Base-by-base conservation (phyloP, 371 early-diverging fungal species). In the Smittium culicis region DNA sequence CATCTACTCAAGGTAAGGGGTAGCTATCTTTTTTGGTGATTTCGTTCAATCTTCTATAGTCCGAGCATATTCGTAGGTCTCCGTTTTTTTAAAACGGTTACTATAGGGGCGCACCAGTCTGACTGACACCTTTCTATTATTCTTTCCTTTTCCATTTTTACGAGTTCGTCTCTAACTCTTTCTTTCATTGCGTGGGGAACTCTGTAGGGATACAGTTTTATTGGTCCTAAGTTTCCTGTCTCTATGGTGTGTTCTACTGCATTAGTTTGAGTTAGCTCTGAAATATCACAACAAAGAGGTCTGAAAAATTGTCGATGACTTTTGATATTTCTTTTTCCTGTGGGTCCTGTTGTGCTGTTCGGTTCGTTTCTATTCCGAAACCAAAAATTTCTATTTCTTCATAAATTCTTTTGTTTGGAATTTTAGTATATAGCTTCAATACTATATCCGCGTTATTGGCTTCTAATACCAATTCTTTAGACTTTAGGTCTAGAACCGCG, bases 1-100 rank as follows among this genome's bases (percentile, higher is more conserved):
- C 73, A 0, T 66, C 62, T 24, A 81, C 71, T 1, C 58, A 1
- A 0, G 79, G 80, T 17, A 79, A 8, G 1, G 76, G 78, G 29
- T 67, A 71, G 0, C 63, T 64, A 45, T 80, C 73, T 65, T 68
- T 66, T 20, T 76, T 65, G 0, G 82, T 79, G 1, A 76, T 34
- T 29, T 68, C 59, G 70, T 85, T 85, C 1, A 85, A 69, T 0
- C 67, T 74, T 1, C 81, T 70, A 60, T 81, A 87, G 45, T 85
- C 69, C 17, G 68, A 33, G 27, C 75, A 81, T 58, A 82, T 66
- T 0, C 79, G 73, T 31, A 83, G 11, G 1, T 65, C 24, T 2
- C 85, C 82, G 34, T 54, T 83, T 82, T 70, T 85, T 82, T 8
- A 70, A 67, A 0, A 81, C 84, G 28, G 32, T 32, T 16, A 59